Conservation (phyloP, 2,329 filamentous ascomycete genomes). For the Aspergillus sp. region DNA sequence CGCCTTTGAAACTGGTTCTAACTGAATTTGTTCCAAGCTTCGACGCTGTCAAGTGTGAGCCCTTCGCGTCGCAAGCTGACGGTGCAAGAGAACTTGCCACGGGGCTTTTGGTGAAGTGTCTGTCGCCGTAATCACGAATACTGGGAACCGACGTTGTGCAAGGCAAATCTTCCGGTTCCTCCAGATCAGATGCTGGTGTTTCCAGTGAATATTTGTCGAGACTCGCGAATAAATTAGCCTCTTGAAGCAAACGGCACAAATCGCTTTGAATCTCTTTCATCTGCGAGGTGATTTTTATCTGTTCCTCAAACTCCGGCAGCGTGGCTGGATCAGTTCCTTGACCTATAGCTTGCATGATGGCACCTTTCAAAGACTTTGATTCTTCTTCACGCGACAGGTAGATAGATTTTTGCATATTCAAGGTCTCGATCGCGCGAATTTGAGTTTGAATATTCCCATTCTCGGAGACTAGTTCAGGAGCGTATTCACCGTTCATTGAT, state of each 20-base stretch:
- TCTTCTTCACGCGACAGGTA: slow-evolving; percentile 29
- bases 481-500: slow-evolving; percentile 36
- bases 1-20: slow-evolving; percentile 5
- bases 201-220: background rate
- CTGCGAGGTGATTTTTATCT: slow-evolving; percentile 31
- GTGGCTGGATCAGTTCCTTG: slow-evolving; percentile 32
- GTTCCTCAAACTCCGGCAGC: slow-evolving; percentile 36
- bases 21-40: slow-evolving; percentile 1
- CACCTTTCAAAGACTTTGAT: slow-evolving; percentile 35
- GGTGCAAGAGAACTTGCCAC: background rate
- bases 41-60: background rate
- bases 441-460: slow-evolving; percentile 36
- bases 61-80: background rate
- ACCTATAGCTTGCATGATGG: slow-evolving; percentile 36
- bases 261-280: slow-evolving; percentile 34
- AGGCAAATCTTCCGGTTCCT: background rate
- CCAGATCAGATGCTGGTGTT: background rate
- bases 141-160: background rate
- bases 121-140: background rate
- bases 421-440: slow-evolving; percentile 37
- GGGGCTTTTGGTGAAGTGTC: background rate
- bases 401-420: slow-evolving; percentile 29
- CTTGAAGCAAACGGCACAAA: slow-evolving; percentile 34
- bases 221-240: slow-evolving; percentile 28
- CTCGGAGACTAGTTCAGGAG: slow-evolving; percentile 33